phyloP scores from a whole-genome alignment of 169 alveolate genomes.

The Plasmodium reichenowi region DNA sequence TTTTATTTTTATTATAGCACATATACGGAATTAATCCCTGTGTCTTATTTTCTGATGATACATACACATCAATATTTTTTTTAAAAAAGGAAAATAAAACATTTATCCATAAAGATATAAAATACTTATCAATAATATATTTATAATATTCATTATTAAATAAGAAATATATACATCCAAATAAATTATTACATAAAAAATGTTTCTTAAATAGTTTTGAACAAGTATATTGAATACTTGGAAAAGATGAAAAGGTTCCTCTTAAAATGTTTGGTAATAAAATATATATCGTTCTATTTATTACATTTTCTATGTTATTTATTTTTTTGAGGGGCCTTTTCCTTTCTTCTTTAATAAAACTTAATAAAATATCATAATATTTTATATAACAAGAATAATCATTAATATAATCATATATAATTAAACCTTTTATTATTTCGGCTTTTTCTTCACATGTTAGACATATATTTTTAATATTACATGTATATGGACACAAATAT shows the following conservation, averaged over 20 bases:
- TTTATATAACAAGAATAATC: conserved; percentile 64
- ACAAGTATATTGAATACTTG: conserved; percentile 35
- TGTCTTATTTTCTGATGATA: conserved; percentile 17
- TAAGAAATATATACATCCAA: conserved; percentile 40
- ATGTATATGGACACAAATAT: background rate
- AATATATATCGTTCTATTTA: background rate
- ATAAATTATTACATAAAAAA: conserved; percentile 34
- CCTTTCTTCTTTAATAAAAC: conserved; percentile 46
- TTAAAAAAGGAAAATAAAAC: conserved; percentile 64
- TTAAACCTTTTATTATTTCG: conserved; percentile 29
- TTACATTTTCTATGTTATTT: conserved; percentile 18
- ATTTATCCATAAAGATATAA: conserved; percentile 28
- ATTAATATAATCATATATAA: conserved; percentile 48
- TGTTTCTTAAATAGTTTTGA: conserved; percentile 48
- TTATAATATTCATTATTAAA: conserved; percentile 54
- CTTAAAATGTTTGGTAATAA: conserved; percentile 72
- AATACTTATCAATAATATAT: conserved; percentile 64
- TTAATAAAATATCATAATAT: conserved; percentile 64
- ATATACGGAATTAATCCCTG: conserved; percentile 32
- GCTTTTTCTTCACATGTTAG: conserved; percentile 62
- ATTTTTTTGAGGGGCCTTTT: conserved; percentile 1
- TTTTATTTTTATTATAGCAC: conserved; percentile 13
- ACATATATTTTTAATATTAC: background rate
- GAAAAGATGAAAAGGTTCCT: conserved; percentile 69
- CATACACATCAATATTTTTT: conserved; percentile 41